Base-by-base conservation (phyloP, 257 asterid genomes). In the Scutellaria minor region DNA sequence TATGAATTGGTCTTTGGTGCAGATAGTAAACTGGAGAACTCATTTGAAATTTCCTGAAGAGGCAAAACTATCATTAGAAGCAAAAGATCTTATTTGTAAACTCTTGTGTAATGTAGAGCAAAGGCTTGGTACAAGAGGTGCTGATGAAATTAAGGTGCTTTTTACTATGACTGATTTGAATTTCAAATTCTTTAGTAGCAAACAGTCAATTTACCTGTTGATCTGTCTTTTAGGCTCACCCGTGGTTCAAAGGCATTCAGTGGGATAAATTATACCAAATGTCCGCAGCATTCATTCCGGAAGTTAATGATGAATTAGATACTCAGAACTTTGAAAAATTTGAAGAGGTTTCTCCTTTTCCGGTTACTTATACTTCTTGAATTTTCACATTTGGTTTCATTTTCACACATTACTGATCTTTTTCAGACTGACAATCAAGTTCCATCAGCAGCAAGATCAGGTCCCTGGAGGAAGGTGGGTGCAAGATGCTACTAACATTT, bases 391-490 rank as follows among this genome's bases (percentile, higher is more conserved):
- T 61, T 47, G 22, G 45, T 62, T 15, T 69, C 46, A 11, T 61
- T 50, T 71, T 52, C 80, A 64, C 46, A 78, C 45, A 50, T 46
- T 48, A n/a, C 64, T 64, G 67, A 31, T 80, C 54, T 70, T 72
- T 47, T 83, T 75, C 85, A 95, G 99, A 14, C 86, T 47, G 99
- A 88, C 73, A 88, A 77, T 82, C 93, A 88, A 74, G 79, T 84
- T 56, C 74, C 85, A 10, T 81, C 90, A 41, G 61, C 90, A 47
- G 54, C 97, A 52, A 95, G 86, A 87, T 90, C 97, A 68, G 99
- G 99, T 74, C 98, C 99, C 61, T 92, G 98, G 99, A 95, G 98
- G 79, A 95, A 95, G 99, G 98, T 92, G 73, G 6, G 96, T 82
- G 9, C 50, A 75, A 66, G 64, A 51, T 73, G 50, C 79, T 31